These are phyloP conservation scores for Globomyces sp. DNA, from an alignment of 371 early-diverging fungal species.

Conservation along the genomic window DNA sequence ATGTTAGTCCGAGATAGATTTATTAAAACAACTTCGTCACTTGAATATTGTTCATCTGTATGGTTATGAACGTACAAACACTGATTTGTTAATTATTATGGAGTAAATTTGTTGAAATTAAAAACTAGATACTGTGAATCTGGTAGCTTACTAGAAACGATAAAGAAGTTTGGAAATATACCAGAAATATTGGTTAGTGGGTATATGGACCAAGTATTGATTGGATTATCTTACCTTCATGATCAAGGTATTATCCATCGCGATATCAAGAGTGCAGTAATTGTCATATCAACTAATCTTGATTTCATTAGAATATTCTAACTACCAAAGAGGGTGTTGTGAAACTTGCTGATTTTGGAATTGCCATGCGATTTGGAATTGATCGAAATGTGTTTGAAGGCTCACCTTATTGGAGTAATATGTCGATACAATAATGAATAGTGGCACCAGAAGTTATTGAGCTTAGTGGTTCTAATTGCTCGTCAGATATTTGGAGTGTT, in stretches of 20 bases:
- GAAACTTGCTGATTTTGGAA: conserved; percentile 96
- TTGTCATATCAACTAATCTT: too few species aligned
- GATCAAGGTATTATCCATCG: conserved; percentile 91
- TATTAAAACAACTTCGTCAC: conserved; percentile 4
- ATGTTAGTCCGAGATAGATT: background rate
- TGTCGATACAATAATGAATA: too few species aligned
- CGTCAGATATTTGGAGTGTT: conserved; percentile 81
- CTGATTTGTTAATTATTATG: conserved; percentile 9
- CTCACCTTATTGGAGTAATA: conserved; percentile 85
- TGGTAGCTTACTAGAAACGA: conserved; percentile 85
- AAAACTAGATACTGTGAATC: conserved; percentile 78
- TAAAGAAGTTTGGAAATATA: conserved; percentile 89
- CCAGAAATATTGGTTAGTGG: conserved; percentile 90
- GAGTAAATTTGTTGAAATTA: background rate
- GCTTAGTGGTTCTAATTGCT: conserved; percentile 68
- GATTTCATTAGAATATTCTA: conserved; percentile 64
- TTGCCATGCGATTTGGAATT: conserved; percentile 55
- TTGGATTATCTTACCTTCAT: conserved; percentile 89
- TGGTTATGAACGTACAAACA: conserved; percentile 9
- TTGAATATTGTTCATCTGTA: conserved; percentile 9
- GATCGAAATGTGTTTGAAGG: conserved; percentile 65
- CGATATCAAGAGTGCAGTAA: conserved; percentile 87
- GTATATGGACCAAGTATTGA: conserved; percentile 86
- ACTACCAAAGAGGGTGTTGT: conserved; percentile 92
- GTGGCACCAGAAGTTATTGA: conserved; percentile 96